Base-by-base conservation (phyloP, 2,329 filamentous ascomycete species). In the Colletotrichum sp. region DNA sequence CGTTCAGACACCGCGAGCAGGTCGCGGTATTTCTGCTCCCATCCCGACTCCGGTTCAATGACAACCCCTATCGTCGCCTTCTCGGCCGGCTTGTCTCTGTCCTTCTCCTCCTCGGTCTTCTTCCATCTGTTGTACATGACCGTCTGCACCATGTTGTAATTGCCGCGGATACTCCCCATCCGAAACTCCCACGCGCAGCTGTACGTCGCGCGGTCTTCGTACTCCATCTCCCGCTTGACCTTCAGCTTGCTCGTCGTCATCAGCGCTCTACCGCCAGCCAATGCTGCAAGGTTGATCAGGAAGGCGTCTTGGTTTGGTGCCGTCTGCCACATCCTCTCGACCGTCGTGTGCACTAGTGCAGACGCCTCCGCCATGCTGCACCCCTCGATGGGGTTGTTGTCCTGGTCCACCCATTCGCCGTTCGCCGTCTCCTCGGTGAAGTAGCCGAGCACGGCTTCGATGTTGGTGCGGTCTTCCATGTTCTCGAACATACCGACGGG, bases 1-100 rank as follows among this genome's bases (percentile, higher is more conserved):
- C 90, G 89, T 80, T 88, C 88, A 79, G 94, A 88, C 76, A 89
- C 88, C 56, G 89, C 89, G 80, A 93, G 88, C 78, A 94, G 85
- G 70, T 91, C 88, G 58, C 84, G 85, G 78, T 92, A 92, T 76
- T 87, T 90, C 64, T 82, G 82, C 80, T 89, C 87, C 90, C 90
- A 91, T 65, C 86, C 74, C 28, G 64, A 64, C 28, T 74, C 73
- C 2, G 69, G 13, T 2, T 32, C 30, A 2, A 22, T 22, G 18
- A n/a, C 36, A 8, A 28, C 64, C 13, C 25, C 71, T 25, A 28
- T 52, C 12, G 56, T 61, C 28, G 65, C 28, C 7, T 65, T 61
- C 27, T 55, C 66, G 10, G 48, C 60, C 3, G 70, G 82, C 55
- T 83, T 85, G 5, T 84, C 84, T 7, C 82, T 80, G 60, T 85